These are phyloP conservation scores for Albifimbria verrucaria DNA, from an alignment of 2,329 filamentous ascomycete genomes.

Conservation along the genomic window DNA sequence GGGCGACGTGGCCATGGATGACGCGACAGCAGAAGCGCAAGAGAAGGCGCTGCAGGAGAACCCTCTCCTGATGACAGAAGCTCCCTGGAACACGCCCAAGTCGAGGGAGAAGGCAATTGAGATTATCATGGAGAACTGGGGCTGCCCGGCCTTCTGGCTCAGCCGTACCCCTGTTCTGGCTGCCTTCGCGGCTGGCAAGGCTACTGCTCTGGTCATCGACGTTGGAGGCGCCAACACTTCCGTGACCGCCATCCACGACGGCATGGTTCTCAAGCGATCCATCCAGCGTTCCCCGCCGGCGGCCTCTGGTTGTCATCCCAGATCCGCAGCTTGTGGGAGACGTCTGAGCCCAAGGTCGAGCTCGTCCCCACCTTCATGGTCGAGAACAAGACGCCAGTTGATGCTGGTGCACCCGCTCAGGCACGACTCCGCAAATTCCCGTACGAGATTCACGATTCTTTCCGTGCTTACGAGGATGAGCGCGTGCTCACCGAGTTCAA, in stretches of 20 bases:
- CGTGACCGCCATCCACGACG: constrained; percentile 89
- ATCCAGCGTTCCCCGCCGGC: constrained; percentile 82
- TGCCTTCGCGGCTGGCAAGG: constrained; percentile 89
- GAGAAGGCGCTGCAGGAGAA: constrained; percentile 86
- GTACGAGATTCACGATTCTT: constrained; percentile 62
- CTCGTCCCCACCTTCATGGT: constrained; percentile 85
- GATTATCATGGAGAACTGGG: constrained; percentile 96
- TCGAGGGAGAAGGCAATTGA: constrained; percentile 92
- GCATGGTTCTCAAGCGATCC: constrained; percentile 88
- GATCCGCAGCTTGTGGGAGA: constrained; percentile 75
- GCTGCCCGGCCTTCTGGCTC: constrained; percentile 90
- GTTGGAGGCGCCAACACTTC: constrained; percentile 85
- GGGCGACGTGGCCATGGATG: constrained; percentile 59
- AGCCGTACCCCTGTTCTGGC: constrained; percentile 85
- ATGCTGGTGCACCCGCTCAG: constrained; percentile 77
- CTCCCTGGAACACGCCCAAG: constrained; percentile 86
- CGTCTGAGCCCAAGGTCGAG: constrained; percentile 65
- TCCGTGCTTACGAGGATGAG: constrained; percentile 83
- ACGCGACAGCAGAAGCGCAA: constrained; percentile 36
- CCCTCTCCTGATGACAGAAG: constrained; percentile 89
- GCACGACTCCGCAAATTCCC: constrained; percentile 70
- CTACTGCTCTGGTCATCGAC: constrained; percentile 88
- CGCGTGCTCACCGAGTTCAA: constrained; percentile 94
- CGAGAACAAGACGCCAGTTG: constrained; percentile 81
- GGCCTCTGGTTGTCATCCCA: constrained; percentile 90